Evolutionary conservation across 2,329 filamentous ascomycete genomes (phyloP), one percentile per base, ranked within the genome.

Genomic region (Thielaviopsis punctulata): DNA sequence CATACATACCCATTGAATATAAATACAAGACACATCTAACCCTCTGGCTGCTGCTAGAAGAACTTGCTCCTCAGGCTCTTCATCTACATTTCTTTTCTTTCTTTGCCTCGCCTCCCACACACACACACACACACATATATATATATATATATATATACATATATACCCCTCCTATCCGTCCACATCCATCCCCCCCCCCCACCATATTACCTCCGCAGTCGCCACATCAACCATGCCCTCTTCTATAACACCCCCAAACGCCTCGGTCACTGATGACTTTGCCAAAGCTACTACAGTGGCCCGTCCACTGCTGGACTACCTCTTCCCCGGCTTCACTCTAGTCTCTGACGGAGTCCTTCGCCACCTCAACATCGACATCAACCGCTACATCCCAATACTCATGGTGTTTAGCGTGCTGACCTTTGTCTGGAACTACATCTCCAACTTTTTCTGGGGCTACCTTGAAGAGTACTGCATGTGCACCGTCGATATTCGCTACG

Each of bases 241-340:
- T 15, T 12, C 30, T 36, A 36, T 36, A 36, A 12, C 30, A n/a
- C 30, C 23, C 15, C 18, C 21, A 15, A 49, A 13, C 24, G 25
- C 30, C 30, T 49, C 27, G n/a, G 13, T 23, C 1, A 27, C 21
- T 25, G 21, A 10, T 19, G 36, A 36, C 33, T 21, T 21, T 19
- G 9, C 36, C 13, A 46, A 19, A n/a, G 24, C 41, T 21, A 39
- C 49, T 13, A 44, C 36, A 2, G 25, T 52, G 15, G 41, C 44
- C n/a, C 39, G 69, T 62, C 50, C 39, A 15, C 62, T 79, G 13
- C 66, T 85, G 27, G 79, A 84, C 60, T 71, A 73, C 56, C 72
- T 85, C 62, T 75, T 85, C 58, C 81, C 81, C 0, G 79, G 81
- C 18, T 81, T 82, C 62, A 76, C 76, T 7, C 63, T 78, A 53